Evolutionary conservation across 1,139 yeast genomes (phyloP), one percentile per base, ranked within the genome.

Genomic region (Yamadazyma diospyri): DNA sequence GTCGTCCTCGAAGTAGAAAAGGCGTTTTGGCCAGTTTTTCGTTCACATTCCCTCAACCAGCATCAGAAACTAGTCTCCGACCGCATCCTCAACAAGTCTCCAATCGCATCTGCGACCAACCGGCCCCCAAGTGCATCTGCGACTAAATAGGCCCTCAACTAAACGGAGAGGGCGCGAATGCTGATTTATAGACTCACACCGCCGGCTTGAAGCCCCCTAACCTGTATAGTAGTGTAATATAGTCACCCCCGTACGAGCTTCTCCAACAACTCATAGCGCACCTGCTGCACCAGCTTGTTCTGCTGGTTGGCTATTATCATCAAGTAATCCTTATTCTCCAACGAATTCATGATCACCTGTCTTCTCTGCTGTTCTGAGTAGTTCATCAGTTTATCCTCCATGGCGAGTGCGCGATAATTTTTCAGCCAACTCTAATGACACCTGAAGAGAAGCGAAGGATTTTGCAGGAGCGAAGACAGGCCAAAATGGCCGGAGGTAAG

Each of bases 401-500:
- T 21, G 11, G n/a, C n/a, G n/a, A n/a, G n/a, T 29, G 21, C 25
- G 25, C 34, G 35, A 28, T 30, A 7, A 11, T n/a, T 24, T 20
- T 18, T 17, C 17, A 23, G 22, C 21, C 25, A 31, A 32, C 23
- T 28, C 17, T 25, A 25, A 16, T 72, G 33, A 53, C 72, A 19
- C 82, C 79, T 4, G 81, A 78, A 27, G 89, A 82, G 47, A 80
- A 76, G 58, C 73, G 80, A 46, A 63, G 67, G 37, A 47, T 78
- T 18, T 58, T 81, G 24, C 69, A 88, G 40, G 88, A 82, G 50
- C 70, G 87, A 50, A 68, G 89, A 45, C 81, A 78, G 32, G 82
- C 84, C 43, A 81, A 80, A 53, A 71, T 82, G 67, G 64, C 69
- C 34, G 64, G 72, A 39, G 81, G 83, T 3, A 69, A 70, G 30